Conservation (phyloP, 352 stramenopile species). For the Phytophthora uliginosa region DNA sequence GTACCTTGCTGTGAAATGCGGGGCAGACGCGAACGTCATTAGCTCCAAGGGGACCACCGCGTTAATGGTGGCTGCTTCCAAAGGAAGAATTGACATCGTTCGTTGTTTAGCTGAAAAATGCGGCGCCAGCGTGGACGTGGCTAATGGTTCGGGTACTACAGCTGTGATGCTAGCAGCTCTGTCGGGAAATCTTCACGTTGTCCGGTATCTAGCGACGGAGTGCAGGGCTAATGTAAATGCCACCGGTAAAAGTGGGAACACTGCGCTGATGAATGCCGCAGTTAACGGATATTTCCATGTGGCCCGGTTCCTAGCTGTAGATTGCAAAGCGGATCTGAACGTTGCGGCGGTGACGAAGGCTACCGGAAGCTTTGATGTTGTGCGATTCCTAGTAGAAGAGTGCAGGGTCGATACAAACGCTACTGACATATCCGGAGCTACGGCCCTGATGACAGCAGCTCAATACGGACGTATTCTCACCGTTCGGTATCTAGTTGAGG, state of each 20-base stretch:
- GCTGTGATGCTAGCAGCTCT: not conserved
- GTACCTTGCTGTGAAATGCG: not conserved
- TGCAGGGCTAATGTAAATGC: not conserved
- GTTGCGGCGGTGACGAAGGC: not conserved
- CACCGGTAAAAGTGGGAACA: not conserved
- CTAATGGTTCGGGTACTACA: not conserved
- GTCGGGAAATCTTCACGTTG: not conserved
- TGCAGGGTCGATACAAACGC: not conserved
- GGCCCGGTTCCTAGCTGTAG: not conserved
- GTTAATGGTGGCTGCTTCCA: not conserved
- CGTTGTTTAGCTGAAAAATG: not conserved
- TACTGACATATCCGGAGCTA: not conserved
- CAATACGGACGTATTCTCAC: not conserved
- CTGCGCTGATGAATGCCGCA: not conserved
- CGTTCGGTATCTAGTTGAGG: not conserved
- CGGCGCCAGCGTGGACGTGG: not conserved
- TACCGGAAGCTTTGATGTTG: not conserved
- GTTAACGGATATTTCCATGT: not conserved
- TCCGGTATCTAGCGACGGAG: not conserved
- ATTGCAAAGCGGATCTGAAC: not conserved
- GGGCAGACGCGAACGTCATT: not conserved
- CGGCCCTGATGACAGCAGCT: not conserved
- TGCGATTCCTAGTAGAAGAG: not conserved
- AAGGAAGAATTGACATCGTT: not conserved
- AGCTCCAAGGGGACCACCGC: not conserved